Conservation (phyloP, 2,329 filamentous ascomycete species). For the Gaeumannomyces sp. region DNA sequence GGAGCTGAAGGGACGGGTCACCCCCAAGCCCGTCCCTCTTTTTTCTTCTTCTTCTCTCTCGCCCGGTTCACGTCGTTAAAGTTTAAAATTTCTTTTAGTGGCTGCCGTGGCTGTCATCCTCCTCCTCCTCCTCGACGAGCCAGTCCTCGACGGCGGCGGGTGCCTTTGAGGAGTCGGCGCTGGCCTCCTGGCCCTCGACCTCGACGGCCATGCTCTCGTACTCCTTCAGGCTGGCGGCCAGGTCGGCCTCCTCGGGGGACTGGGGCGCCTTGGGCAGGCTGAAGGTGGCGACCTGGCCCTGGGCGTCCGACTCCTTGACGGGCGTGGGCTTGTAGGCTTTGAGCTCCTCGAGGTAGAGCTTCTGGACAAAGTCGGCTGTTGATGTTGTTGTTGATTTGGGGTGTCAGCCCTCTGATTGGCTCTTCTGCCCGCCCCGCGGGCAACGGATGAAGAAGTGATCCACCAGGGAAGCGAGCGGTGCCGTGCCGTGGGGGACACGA, state of each 20-base stretch:
- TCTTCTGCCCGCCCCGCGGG: background rate
- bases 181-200: constrained; percentile 76
- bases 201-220: constrained; percentile 95
- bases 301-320: constrained; percentile 79
- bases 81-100: constrained; percentile 30
- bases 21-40: constrained; percentile 8
- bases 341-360: constrained; percentile 94
- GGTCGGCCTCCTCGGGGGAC: constrained; percentile 90
- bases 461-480: too few relatives aligned
- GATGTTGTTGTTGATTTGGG: constrained; percentile 7
- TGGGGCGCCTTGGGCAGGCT: constrained; percentile 68
- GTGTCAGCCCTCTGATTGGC: constrained; percentile 19
- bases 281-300: constrained; percentile 90
- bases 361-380: constrained; percentile 92
- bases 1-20: background rate
- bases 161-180: constrained; percentile 51
- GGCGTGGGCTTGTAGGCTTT: constrained; percentile 86
- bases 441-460: too few relatives aligned
- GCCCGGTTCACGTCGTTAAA: background rate
- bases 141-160: constrained; percentile 60
- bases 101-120: constrained; percentile 37
- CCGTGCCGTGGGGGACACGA: too few relatives aligned
- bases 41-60: background rate
- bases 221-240: constrained; percentile 83
- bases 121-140: constrained; percentile 73